Conservation (phyloP, 805 yeast genomes). For the Lachancea nothofagi region DNA sequence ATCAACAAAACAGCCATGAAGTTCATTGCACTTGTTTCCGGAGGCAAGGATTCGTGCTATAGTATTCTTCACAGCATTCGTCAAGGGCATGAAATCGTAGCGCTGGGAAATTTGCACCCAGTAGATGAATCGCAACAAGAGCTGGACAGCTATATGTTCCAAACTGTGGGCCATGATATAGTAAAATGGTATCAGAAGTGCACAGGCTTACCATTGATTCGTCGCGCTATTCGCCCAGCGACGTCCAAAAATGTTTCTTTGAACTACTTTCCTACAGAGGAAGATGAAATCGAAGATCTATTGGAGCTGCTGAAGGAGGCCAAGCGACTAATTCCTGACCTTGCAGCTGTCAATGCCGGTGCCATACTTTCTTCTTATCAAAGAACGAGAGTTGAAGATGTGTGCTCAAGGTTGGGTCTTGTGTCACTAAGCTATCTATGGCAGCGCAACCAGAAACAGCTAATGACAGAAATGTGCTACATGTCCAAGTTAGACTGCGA, state of each 20-base stretch:
- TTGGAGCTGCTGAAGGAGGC: conserved; percentile 48
- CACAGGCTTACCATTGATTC: conserved; percentile 72
- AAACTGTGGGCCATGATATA: conserved; percentile 90
- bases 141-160: conserved; percentile 93
- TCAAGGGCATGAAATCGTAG: conserved; percentile 79
- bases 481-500: conserved; percentile 26
- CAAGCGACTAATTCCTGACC: conserved; percentile 52
- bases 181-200: conserved; percentile 62
- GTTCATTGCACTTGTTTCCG: conserved; percentile 85
- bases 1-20: conserved; percentile 49
- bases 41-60: conserved; percentile 94
- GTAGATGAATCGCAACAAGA: conserved; percentile 49
- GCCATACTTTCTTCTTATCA: conserved; percentile 96
- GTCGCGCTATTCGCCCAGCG: conserved; percentile 56
- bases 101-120: conserved; percentile 81
- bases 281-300: conserved; percentile 88
- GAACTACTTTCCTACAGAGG: conserved; percentile 60
- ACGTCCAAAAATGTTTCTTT: conserved; percentile 55
- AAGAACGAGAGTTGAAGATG: conserved; percentile 87
- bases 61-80: conserved; percentile 81
- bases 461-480: conserved; percentile 75
- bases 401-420: conserved; percentile 68
- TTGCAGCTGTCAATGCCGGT: conserved; percentile 88
- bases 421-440: conserved; percentile 74
- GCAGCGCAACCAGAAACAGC: conserved; percentile 78